Base-by-base conservation (phyloP, 768 basidiomycete genomes). In the Amanita inopinata region DNA sequence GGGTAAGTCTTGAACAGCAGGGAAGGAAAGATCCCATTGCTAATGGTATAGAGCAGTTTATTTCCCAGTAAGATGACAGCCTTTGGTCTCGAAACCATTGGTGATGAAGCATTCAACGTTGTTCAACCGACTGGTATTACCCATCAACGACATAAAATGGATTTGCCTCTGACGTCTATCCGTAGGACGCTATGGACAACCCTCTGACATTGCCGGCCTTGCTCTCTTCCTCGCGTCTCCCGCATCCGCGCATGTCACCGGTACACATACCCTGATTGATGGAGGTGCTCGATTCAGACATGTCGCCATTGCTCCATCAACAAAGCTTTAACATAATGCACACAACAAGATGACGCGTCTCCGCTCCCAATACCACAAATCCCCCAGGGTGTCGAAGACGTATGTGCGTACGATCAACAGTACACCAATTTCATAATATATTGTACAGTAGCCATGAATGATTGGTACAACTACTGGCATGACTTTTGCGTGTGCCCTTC, bases 1-100 rank as follows among this genome's bases (percentile, higher is more conserved):
- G 87, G 87, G 84, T 85, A 56, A 37, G 62, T 24, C 17, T 6
- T 36, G 30, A 40, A 20, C 19, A n/a, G n/a, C n/a, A n/a, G n/a
- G 18, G 40, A 30, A 59, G 52, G 32, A 17, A 32, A 25, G 12
- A 28, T 42, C 17, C 20, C 8, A 14, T 15, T 9, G 20, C 11
- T 24, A 3, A 35, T 18, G 14, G 28, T 20, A n/a, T n/a, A 17
- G 10, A n/a, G 17, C 49, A 81, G 81, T 1, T 61, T 87, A 9
- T 91, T 85, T 63, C 84, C 83, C 0, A 83, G 81, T 34, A 87
- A 82, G 63, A 89, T 91, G 86, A 89, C 87, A 1, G 76, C 82
- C 0, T 86, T 66, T 38, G 81, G 77, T 2, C 61, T 86, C 49
- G 73, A 75, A 50, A 66, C 55, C 1, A 60, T 59, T 2, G 79